Percentiles rank a stretch among this genome's conserved stretches.
Conservation (phyloP, 1,139 yeast species). For the Maudiozyma humilis region DNA sequence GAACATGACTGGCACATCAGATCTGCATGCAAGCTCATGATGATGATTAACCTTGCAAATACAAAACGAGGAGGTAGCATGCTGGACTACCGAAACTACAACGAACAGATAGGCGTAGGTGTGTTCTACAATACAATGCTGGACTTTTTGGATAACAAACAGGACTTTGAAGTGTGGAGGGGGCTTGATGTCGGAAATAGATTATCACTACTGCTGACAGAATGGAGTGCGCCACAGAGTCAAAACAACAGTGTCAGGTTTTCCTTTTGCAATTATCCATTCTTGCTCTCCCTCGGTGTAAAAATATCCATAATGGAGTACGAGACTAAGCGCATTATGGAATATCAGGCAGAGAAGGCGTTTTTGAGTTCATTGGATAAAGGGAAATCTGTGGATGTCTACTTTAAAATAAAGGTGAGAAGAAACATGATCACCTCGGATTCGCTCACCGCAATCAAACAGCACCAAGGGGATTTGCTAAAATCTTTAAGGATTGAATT, state of each 20-base stretch:
- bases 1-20: conserved; percentile 75
- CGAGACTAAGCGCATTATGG: conserved; percentile 79
- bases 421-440: conserved; percentile 64
- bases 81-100: conserved; percentile 9
- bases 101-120: conserved; percentile 40
- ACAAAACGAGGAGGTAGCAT: conserved; percentile 16
- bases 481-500: conserved; percentile 74
- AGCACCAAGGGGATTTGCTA: conserved; percentile 49
- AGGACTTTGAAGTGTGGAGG: conserved; percentile 82
- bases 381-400: conserved; percentile 53
- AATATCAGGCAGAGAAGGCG: conserved; percentile 81
- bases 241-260: conserved; percentile 23
- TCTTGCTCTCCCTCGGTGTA: conserved; percentile 69
- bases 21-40: conserved; percentile 54
- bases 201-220: background rate
- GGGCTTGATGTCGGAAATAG: conserved; percentile 21
- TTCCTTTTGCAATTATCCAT: conserved; percentile 78
- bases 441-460: conserved; percentile 58
- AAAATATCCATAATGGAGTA: conserved; percentile 74
- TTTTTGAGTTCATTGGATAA: conserved; percentile 66
- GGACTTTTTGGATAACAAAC: conserved; percentile 65
- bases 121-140: conserved; percentile 71
- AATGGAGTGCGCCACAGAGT: conserved; percentile 3
- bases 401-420: conserved; percentile 59
- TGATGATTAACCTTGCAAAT: conserved; percentile 51